phyloP scores from a whole-genome alignment of 163 green algal species.

The Scenedesmus sp. region DNA sequence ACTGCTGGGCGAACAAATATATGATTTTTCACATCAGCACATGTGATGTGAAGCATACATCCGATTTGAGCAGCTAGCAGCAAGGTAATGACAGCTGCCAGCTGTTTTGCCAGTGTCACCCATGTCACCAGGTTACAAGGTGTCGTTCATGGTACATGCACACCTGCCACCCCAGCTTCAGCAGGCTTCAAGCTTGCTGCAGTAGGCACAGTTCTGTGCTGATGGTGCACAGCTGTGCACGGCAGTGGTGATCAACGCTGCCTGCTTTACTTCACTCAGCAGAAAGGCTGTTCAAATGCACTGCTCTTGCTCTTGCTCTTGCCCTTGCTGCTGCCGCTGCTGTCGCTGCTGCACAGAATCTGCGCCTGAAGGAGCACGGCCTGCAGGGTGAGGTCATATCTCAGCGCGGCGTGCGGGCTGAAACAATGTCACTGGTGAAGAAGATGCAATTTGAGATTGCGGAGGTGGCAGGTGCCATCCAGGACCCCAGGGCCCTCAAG shows the following conservation, averaged over 20 bases:
- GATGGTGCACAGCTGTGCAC: too few species aligned
- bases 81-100: too few species aligned
- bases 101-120: too few species aligned
- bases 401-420: conserved; percentile 30
- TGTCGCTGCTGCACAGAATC: conserved; percentile 22
- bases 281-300: neutral
- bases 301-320: neutral
- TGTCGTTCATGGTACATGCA: too few species aligned
- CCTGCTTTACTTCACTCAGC: neutral
- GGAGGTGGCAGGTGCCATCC: conserved; percentile 66
- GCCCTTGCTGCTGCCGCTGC: neutral
- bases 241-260: too few species aligned
- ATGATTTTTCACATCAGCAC: too few species aligned
- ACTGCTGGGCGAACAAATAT: neutral
- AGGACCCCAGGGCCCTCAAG: conserved; percentile 88
- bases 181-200: too few species aligned
- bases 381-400: conserved; percentile 63
- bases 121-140: too few species aligned
- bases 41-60: too few species aligned
- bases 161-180: too few species aligned
- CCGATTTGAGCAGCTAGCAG: too few species aligned
- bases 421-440: conserved; percentile 76
- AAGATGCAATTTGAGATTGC: conserved; percentile 81
- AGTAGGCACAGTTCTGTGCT: too few species aligned
- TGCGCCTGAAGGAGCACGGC: conserved; percentile 65